Percentiles rank a stretch among this genome's conserved stretches.
phyloP scores from a whole-genome alignment of 2,329 filamentous ascomycete genomes.

The Alternaria sp. region DNA sequence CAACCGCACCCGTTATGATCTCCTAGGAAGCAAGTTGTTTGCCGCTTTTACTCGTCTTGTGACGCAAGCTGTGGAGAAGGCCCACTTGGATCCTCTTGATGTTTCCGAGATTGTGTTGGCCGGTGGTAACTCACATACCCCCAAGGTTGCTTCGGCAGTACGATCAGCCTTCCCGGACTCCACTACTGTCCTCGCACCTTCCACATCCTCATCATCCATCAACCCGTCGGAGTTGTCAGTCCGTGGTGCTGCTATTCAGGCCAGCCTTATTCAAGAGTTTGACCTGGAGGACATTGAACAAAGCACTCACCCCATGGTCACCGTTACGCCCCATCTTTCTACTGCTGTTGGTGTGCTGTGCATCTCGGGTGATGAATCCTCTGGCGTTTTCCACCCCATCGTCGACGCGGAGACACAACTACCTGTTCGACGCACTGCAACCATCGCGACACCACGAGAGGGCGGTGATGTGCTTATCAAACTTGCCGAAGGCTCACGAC shows the following conservation, averaged over 20 bases:
- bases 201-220: slow-evolving; percentile 78
- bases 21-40: slow-evolving; percentile 85
- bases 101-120: slow-evolving; percentile 94
- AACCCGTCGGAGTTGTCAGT: slow-evolving; percentile 93
- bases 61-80: slow-evolving; percentile 87
- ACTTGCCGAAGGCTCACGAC: slow-evolving; percentile 84
- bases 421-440: slow-evolving; percentile 83
- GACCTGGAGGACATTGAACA: slow-evolving; percentile 93
- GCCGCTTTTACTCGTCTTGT: slow-evolving; percentile 87
- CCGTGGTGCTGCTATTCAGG: slow-evolving; percentile 93
- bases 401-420: slow-evolving; percentile 87
- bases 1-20: slow-evolving; percentile 93
- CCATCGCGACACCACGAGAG: slow-evolving; percentile 76
- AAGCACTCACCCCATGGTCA: slow-evolving; percentile 93
- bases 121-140: slow-evolving; percentile 91
- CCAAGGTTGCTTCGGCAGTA: slow-evolving; percentile 86
- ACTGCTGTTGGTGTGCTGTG: slow-evolving; percentile 88
- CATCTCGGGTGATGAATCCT: slow-evolving; percentile 64
- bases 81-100: slow-evolving; percentile 88
- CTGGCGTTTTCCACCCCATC: slow-evolving; percentile 79
- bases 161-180: slow-evolving; percentile 79
- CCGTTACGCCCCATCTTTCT: slow-evolving; percentile 87
- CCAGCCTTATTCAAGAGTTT: slow-evolving; percentile 92
- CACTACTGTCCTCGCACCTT: slow-evolving; percentile 81
- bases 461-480: slow-evolving; percentile 90